Conservation (phyloP, 2,329 filamentous ascomycete species). For the Diaporthe helianthi region DNA sequence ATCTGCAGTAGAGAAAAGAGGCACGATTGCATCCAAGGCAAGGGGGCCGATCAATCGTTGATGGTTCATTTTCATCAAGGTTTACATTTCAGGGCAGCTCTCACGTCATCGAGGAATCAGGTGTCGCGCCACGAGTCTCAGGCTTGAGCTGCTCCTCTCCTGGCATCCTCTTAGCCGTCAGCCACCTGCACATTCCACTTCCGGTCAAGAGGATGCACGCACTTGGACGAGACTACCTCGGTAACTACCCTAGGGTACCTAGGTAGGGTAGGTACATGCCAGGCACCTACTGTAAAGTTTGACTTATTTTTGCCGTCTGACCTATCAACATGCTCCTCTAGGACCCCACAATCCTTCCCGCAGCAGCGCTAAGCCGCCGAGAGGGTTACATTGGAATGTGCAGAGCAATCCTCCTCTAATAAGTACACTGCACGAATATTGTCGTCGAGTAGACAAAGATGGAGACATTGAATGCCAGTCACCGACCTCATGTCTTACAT, state of each 20-base stretch:
- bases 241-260: too few species aligned
- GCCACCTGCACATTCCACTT: neutral
- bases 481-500: neutral
- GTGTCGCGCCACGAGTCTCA: neutral
- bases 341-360: slow-evolving; percentile 23
- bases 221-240: neutral
- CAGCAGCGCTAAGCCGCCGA: slow-evolving; percentile 15
- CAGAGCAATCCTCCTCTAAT: neutral
- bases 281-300: slow-evolving; percentile 5
- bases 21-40: neutral
- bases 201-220: slow-evolving; percentile 11
- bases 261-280: neutral
- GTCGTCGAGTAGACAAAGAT: slow-evolving; percentile 1
- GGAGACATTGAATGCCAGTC: slow-evolving; percentile 21
- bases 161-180: slow-evolving; percentile 10
- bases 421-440: neutral
- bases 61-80: too few species aligned
- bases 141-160: neutral
- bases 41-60: neutral
- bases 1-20: too few species aligned
- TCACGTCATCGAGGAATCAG: slow-evolving; percentile 17
- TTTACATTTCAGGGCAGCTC: neutral
- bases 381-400: slow-evolving; percentile 16
- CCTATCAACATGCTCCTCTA: slow-evolving; percentile 9
- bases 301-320: slow-evolving; percentile 14